These are phyloP conservation scores for Ustilago crameri DNA, from an alignment of 1,284 basidiomycete genomes.

Conservation along the genomic window DNA sequence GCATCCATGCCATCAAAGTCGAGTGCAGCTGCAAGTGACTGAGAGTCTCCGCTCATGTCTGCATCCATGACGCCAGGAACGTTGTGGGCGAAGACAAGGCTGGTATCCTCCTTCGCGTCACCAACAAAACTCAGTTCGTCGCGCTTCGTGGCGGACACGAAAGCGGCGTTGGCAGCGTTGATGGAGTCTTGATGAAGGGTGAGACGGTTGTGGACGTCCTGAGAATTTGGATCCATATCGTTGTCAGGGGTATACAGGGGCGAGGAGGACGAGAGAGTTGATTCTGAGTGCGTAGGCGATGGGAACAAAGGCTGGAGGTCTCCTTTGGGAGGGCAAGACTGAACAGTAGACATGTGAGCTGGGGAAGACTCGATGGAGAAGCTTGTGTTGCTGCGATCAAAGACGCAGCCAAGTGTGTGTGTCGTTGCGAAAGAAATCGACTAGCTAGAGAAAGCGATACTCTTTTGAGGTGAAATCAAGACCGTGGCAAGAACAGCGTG, in stretches of 20 bases:
- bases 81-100: slow-evolving; percentile 32
- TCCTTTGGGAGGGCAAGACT: slow-evolving; percentile 39
- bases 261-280: slow-evolving; percentile 44
- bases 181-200: slow-evolving; percentile 33
- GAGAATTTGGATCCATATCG: slow-evolving; percentile 15
- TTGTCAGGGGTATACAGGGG: slow-evolving; percentile 51
- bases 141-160: slow-evolving; percentile 39
- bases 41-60: slow-evolving; percentile 36
- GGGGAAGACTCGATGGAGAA: background rate
- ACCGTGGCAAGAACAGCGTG: background rate
- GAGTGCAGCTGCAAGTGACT: slow-evolving; percentile 38
- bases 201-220: slow-evolving; percentile 25
- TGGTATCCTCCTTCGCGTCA: slow-evolving; percentile 15
- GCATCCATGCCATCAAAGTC: slow-evolving; percentile 45
- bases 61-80: slow-evolving; percentile 13
- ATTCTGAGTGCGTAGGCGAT: slow-evolving; percentile 53
- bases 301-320: slow-evolving; percentile 39
- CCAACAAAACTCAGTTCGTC: slow-evolving; percentile 10
- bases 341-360: slow-evolving; percentile 43
- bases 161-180: slow-evolving; percentile 49
- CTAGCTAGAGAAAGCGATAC: background rate
- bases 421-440: slow-evolving; percentile 3
- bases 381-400: background rate
- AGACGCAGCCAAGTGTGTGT: slow-evolving; percentile 2
- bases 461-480: slow-evolving; percentile 6